Evolutionary conservation across 768 basidiomycete species (phyloP).

Genomic region (Gelatoporia subvermispora): DNA sequence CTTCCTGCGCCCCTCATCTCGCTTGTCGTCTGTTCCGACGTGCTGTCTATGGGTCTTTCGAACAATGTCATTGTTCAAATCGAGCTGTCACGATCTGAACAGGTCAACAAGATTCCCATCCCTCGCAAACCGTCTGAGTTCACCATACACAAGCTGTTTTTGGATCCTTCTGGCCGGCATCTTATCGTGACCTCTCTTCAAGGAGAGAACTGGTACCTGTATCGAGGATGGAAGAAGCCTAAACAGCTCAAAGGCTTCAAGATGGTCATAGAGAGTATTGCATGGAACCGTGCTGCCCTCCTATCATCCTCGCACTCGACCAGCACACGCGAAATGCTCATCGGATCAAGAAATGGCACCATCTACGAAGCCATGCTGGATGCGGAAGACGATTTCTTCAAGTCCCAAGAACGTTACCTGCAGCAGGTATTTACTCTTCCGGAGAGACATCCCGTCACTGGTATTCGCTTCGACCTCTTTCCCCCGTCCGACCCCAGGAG

Average conservation of each 20-base stretch:
- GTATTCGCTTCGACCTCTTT: slow-evolving; percentile 77
- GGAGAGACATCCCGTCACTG: slow-evolving; percentile 79
- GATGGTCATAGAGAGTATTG: slow-evolving; percentile 85
- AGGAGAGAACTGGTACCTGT: slow-evolving; percentile 94
- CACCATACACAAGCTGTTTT: slow-evolving; percentile 77
- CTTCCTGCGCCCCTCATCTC: slow-evolving; percentile 81
- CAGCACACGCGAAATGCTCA: slow-evolving; percentile 79
- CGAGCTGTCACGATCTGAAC: slow-evolving; percentile 83
- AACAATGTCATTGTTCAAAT: slow-evolving; percentile 82
- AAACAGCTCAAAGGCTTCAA: slow-evolving; percentile 74
- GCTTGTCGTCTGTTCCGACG: slow-evolving; percentile 81
- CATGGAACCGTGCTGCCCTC: slow-evolving; percentile 78
- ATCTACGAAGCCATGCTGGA: slow-evolving; percentile 89
- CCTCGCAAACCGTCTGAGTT: slow-evolving; percentile 72
- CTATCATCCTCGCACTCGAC: slow-evolving; percentile 62
- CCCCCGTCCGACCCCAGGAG: slow-evolving; percentile 57
- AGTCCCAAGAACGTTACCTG: slow-evolving; percentile 77
- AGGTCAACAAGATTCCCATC: slow-evolving; percentile 76
- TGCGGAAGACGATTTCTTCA: slow-evolving; percentile 89
- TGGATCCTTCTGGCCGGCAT: slow-evolving; percentile 91
- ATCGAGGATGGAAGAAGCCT: slow-evolving; percentile 76
- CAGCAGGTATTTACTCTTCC: slow-evolving; percentile 72
- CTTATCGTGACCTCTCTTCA: slow-evolving; percentile 79
- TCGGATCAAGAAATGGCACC: slow-evolving; percentile 80
- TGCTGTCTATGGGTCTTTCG: slow-evolving; percentile 77